Percentiles rank a stretch among this genome's conserved stretches.
Conservation (phyloP, 345 rosid genomes). For the Salix purpurea region DNA sequence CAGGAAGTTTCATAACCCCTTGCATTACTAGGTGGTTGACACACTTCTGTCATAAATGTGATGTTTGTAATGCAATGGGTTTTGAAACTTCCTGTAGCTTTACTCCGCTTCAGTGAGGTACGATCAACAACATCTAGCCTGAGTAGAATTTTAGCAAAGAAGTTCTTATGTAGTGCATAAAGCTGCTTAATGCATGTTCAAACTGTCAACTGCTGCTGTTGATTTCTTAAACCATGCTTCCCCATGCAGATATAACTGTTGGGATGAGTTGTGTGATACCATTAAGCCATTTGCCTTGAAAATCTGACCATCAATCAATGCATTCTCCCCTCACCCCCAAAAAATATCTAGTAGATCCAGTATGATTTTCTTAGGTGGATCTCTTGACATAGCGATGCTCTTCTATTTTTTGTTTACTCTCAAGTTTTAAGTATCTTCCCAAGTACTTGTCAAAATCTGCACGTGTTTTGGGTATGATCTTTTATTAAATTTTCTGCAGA, state of each 20-base stretch:
- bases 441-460: neutral
- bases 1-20: neutral
- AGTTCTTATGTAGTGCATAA: no score
- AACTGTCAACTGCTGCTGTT: no score
- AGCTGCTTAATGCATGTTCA: no score
- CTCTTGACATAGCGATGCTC: neutral
- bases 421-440: neutral
- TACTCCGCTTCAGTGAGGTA: neutral
- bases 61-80: neutral
- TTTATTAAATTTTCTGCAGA: constrained; percentile 35
- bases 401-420: no score
- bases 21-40: neutral
- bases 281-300: no score
- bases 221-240: no score
- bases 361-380: neutral
- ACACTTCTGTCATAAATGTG: no score
- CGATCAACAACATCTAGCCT: neutral
- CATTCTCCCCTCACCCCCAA: no score
- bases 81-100: neutral
- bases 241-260: no score
- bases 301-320: no score
- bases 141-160: neutral
- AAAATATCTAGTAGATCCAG: no score
- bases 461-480: neutral
- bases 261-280: no score